Base-by-base conservation (phyloP, 768 basidiomycete genomes). In the Neoboletus subvelutipes region DNA sequence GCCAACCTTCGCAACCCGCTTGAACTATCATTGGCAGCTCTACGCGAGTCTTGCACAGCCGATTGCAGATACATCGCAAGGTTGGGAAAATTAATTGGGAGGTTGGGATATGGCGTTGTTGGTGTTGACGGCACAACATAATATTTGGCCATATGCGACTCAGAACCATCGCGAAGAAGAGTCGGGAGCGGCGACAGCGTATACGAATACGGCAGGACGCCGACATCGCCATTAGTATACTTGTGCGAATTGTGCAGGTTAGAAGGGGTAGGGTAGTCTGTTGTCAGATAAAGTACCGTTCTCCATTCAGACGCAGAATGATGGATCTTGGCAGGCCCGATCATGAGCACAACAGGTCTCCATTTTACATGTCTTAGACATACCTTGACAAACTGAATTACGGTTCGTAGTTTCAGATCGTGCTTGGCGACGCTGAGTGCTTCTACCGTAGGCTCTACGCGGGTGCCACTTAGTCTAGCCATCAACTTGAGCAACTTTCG, bases 371-470 rank as follows among this genome's bases (percentile, higher is more conserved):
- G 46, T 15, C 43, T 50, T 10, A 18, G 36, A 63, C 80, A 51
- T 62, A 89, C 90, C 77, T 85, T 88, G 49, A 90, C 78, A 64
- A 92, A 90, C 64, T 92, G 90, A 54, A 93, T 73, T 0, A 92
- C 87, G 0, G 85, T 85, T 41, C 91, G 85, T 45, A 93, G 73
- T 57, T 79, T 80, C 50, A 86, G 75, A 6, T 81, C 80, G 18
- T 74, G 75, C 64, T 85, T 86, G 31, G 79, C 75, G 0, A 79
- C 71, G 1, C 83, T 81, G 60, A 88, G 71, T 1, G 87, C 85
- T 62, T 88, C 87, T 37, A 89, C 66, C 0, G 86, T 83, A 1
- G 90, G 83, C 61, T 92, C 86, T 45, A 93, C 75, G 49, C 82
- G 82, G 6, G 87, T 86, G 31, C 78, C 83, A 54, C 86, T 85